Evolutionary conservation across 176 grass and related monocot genomes (phyloP).

Genomic region (Carex cristatella): DNA sequence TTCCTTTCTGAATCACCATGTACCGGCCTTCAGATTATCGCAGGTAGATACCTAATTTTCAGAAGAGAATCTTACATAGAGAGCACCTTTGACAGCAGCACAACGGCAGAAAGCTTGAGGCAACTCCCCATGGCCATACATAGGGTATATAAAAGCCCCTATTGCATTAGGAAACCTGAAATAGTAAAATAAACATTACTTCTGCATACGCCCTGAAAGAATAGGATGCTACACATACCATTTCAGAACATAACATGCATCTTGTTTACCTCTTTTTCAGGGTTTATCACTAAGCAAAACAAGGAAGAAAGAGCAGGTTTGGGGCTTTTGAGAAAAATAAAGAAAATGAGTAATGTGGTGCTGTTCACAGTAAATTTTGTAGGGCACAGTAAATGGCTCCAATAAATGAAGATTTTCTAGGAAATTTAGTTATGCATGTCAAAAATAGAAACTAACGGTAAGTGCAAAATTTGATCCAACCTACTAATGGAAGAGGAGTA

Average conservation of each 20-base stretch:
- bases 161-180: conserved; percentile 81
- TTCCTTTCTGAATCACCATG: neutral
- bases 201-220: neutral
- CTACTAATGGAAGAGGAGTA: conserved; percentile 73
- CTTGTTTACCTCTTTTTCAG: neutral
- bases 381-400: neutral
- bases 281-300: neutral
- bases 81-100: conserved; percentile 91
- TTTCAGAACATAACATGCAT: neutral
- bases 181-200: neutral
- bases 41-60: neutral
- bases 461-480: conserved; percentile 26
- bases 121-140: conserved; percentile 95
- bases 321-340: neutral
- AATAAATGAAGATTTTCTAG: neutral
- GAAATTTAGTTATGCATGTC: conserved; percentile 2
- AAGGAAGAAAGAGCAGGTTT: neutral
- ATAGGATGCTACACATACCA: neutral
- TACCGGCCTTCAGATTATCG: neutral
- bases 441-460: neutral
- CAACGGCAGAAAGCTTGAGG: conserved; percentile 94
- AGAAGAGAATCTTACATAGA: conserved; percentile 72
- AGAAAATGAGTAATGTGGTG: neutral
- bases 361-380: neutral
- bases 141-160: conserved; percentile 88